Conservation (phyloP, 148 eudicot genomes). For the Euryodendron excelsum region DNA sequence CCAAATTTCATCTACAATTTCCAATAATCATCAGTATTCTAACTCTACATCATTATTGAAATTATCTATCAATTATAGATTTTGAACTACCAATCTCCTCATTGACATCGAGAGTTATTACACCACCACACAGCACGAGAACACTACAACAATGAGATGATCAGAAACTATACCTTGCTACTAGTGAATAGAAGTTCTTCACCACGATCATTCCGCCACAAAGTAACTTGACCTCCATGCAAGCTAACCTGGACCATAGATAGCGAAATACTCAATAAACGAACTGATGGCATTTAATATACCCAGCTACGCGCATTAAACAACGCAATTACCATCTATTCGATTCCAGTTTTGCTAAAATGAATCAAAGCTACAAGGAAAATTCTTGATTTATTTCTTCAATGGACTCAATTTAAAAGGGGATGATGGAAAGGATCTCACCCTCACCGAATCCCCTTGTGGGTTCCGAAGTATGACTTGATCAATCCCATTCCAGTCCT, state of each 20-base stretch:
- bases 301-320: background rate
- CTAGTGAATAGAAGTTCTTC: slow-evolving; percentile 91
- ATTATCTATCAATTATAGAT: background rate
- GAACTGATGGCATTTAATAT: background rate
- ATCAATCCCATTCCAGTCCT: slow-evolving; percentile 70
- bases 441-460: slow-evolving; percentile 71
- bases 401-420: background rate
- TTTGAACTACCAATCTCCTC: background rate
- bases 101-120: background rate
- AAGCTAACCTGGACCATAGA: slow-evolving; percentile 59
- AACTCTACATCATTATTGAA: background rate
- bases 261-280: background rate
- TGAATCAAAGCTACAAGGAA: background rate
- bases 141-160: background rate
- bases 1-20: background rate
- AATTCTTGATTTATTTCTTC: background rate
- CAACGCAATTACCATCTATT: background rate
- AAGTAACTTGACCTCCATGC: slow-evolving; percentile 82
- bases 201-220: slow-evolving; percentile 85
- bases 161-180: slow-evolving; percentile 50
- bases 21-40: background rate
- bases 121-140: too few relatives aligned
- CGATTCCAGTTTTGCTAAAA: background rate
- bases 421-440: slow-evolving; percentile 21
- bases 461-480: slow-evolving; percentile 74